These are phyloP conservation scores for Talaromyces stipitatus DNA, from an alignment of 495 filamentous ascomycete species.

Conservation along the genomic window DNA sequence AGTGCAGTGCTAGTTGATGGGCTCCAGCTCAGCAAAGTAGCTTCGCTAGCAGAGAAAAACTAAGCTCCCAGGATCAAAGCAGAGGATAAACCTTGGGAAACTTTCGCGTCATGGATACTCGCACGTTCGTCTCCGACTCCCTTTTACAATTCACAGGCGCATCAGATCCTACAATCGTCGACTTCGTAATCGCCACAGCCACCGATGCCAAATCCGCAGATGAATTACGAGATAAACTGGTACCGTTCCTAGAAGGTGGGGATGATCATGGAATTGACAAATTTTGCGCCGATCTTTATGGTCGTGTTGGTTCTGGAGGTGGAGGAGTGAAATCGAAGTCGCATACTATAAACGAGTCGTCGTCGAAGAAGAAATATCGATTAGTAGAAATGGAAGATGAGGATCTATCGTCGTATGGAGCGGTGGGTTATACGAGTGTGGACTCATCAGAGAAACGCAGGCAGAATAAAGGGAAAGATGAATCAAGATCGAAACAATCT, in stretches of 20 bases:
- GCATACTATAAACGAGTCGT: conserved; percentile 14
- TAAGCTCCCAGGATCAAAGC: background rate
- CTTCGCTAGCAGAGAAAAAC: background rate
- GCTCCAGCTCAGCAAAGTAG: background rate
- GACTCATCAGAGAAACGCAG: conserved; percentile 16
- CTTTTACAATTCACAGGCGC: conserved; percentile 48
- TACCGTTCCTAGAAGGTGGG: conserved; percentile 43
- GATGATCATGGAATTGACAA: conserved; percentile 35
- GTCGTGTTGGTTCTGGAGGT: conserved; percentile 30
- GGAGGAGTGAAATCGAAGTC: conserved; percentile 10
- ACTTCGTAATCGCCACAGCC: conserved; percentile 56
- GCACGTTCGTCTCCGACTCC: conserved; percentile 39
- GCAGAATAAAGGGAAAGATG: conserved; percentile 27
- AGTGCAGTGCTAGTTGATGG: background rate
- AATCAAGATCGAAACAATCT: conserved; percentile 7
- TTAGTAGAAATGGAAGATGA: conserved; percentile 75
- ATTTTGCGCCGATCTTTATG: conserved; percentile 49
- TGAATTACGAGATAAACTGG: conserved; percentile 45
- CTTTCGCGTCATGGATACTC: conserved; percentile 29
- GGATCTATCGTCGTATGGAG: conserved; percentile 13
- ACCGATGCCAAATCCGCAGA: conserved; percentile 44
- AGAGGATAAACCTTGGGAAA: background rate
- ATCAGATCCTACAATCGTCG: conserved; percentile 52
- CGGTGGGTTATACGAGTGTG: conserved; percentile 42
- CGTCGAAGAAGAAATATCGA: conserved; percentile 61